Evolutionary conservation across 2,329 filamentous ascomycete genomes (phyloP).

Genomic region (Cercospora canescens): DNA sequence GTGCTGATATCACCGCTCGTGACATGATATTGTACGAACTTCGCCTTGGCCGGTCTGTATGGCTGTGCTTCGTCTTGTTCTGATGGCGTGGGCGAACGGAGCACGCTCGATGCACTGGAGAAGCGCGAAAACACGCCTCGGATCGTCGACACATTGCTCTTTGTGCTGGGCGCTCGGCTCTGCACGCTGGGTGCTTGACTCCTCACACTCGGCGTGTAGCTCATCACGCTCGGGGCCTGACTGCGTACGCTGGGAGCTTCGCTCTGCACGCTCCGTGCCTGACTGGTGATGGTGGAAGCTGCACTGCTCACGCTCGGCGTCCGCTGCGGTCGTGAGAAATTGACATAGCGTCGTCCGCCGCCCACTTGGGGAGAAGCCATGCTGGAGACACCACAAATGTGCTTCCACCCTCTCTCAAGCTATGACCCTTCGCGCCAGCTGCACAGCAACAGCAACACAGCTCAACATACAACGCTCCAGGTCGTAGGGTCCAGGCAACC

Average conservation of each 20-base stretch:
- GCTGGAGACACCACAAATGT: neutral
- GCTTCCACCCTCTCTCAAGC: neutral
- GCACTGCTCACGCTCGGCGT: constrained; percentile 18
- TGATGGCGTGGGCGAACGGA: neutral
- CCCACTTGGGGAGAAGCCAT: neutral
- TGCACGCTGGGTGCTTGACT: constrained; percentile 4
- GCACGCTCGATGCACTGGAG: constrained; percentile 7
- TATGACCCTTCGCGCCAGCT: neutral
- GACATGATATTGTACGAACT: constrained; percentile 27
- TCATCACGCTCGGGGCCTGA: constrained; percentile 5
- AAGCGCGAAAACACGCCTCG: constrained; percentile 6
- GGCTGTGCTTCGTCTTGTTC: constrained; percentile 23
- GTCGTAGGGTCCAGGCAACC: neutral
- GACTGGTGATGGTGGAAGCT: neutral
- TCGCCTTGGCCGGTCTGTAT: constrained; percentile 26
- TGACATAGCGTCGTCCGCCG: constrained; percentile 14
- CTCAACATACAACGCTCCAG: neutral
- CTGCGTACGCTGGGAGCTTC: constrained; percentile 5
- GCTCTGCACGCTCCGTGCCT: constrained; percentile 1
- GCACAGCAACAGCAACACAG: neutral
- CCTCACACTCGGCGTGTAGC: neutral
- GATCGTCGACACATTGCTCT: constrained; percentile 10
- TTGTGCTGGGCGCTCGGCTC: neutral
- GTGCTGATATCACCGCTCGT: constrained; percentile 27
- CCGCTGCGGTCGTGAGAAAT: constrained; percentile 23